Evolutionary conservation across 2,329 filamentous ascomycete species (phyloP), one percentile per base, ranked within the genome.

Genomic region (Xylaria sp.): DNA sequence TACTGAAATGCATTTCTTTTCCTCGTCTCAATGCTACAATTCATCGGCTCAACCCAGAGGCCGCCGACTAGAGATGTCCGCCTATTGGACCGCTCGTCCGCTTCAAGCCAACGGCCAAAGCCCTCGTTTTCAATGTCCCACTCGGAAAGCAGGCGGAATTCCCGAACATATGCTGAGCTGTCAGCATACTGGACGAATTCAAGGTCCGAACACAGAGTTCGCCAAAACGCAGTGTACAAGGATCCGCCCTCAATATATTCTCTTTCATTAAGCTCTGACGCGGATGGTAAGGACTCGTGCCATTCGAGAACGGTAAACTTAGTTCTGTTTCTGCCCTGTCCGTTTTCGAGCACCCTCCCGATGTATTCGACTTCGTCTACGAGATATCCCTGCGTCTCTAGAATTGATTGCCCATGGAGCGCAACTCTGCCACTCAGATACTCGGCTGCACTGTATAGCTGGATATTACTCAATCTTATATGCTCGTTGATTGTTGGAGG

Each of bases 1-100:
- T 73, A 68, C 46, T 73, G 70, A 39, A 73, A 72, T 15, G 66
- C 62, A 36, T 73, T 73, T 12, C 70, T 71, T 25, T 61, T 66
- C 48, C 56, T 18, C 8, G 60, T 63, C 28, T 71, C 65, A 10
- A 69, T n/a, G 10, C 59, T 52, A 43, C 66, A 23, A 13, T 46
- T 52, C 9, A 57, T 60, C 6, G 61, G 66, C 57, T 72, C 72
- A 25, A 71, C 56, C 70, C 66, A 72, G 52, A 69, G 15, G 15
- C 60, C 70, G 10, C 61, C 71, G 15, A 73, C 48, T 2, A 72
- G 48, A 3, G 71, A 73, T 7, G 71, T 72, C 25, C 66, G 63
- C 39, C 71, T 64, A 6, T 64, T 36, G 2, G 66, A 62, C 46
- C 52, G 9, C 41, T 64, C 64, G 48, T 70, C 67, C n/a, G 56